Evolutionary conservation across 2,329 filamentous ascomycete species (phyloP), one percentile per base, ranked within the genome.

Genomic region (Pyrenophora teres): DNA sequence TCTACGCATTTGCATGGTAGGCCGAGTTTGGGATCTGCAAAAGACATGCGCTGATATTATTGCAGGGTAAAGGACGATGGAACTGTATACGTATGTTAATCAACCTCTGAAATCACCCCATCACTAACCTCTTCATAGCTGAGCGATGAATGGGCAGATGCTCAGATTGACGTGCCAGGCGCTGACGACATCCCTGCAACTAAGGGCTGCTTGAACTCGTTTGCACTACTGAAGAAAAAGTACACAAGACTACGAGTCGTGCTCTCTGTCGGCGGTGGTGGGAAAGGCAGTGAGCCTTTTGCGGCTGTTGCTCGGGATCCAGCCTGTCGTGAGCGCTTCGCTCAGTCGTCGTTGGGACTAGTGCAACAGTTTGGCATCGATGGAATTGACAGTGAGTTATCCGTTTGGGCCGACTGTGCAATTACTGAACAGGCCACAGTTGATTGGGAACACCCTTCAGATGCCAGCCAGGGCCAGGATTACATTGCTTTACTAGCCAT

Each of bases 91-190:
- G 89, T 92, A 76, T 77, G 84, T 80, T 55, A 71, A 23, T 72
- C 73, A 40, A 13, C 65, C 74, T 52, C 16, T 40, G 21, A 67
- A 7, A 64, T 38, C 19, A 37, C 39, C 18, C 13, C 41, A 40
- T 30, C 6, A 56, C 63, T 70, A 23, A 72, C 54, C 35, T 18
- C 15, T 27, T 39, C 54, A 1, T 63, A 93, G 90, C 78, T 92
- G 52, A 89, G 87, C 66, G 89, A 94, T 72, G 87, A 90, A 73
- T 90, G 84, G 82, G 89, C 88, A 39, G 90, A 93, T 76, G 78
- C 82, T 35, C 81, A 86, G 63, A 88, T 86, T 64, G 83, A 85
- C 15, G 88, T 91, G 40, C 87, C 92, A 60, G 88, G 87, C 37
- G 57, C 51, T n/a, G 67, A 59, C 13, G 69, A 69, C 46, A 59